Evolutionary conservation across 805 yeast species (phyloP).

Genomic region (Myxozyma vanderwaltii): DNA sequence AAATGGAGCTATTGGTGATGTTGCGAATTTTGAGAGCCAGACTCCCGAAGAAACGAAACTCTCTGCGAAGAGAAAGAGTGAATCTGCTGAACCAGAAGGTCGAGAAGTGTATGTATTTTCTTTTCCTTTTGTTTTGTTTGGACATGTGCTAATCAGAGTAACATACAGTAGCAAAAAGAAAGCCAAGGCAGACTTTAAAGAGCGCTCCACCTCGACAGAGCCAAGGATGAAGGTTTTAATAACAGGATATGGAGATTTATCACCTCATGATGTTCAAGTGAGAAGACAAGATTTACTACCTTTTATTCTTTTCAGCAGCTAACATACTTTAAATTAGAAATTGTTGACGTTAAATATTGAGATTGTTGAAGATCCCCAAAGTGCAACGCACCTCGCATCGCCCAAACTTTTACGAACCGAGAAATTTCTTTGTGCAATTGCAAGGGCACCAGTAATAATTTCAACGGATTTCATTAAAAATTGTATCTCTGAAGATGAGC

Average conservation of each 20-base stretch:
- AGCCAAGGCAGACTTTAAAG: conserved; percentile 36
- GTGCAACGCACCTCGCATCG: conserved; percentile 59
- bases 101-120: background rate
- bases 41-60: conserved; percentile 18
- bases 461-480: conserved; percentile 35
- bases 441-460: conserved; percentile 47
- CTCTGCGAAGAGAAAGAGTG: conserved; percentile 13
- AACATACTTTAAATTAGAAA: background rate
- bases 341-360: conserved; percentile 60
- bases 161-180: conserved; percentile 37
- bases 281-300: background rate
- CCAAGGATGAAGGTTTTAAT: conserved; percentile 21
- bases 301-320: background rate
- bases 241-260: conserved; percentile 33
- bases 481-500: conserved; percentile 19
- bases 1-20: conserved; percentile 44
- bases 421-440: conserved; percentile 73
- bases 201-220: conserved; percentile 32
- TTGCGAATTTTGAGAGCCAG: conserved; percentile 26
- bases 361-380: conserved; percentile 45
- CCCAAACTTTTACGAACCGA: conserved; percentile 85
- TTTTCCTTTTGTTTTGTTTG: background rate
- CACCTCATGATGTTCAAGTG: conserved; percentile 15
- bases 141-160: background rate
- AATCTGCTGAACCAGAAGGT: background rate